phyloP scores from a whole-genome alignment of 2,329 filamentous ascomycete species.

The Penicillium brevicompactum region DNA sequence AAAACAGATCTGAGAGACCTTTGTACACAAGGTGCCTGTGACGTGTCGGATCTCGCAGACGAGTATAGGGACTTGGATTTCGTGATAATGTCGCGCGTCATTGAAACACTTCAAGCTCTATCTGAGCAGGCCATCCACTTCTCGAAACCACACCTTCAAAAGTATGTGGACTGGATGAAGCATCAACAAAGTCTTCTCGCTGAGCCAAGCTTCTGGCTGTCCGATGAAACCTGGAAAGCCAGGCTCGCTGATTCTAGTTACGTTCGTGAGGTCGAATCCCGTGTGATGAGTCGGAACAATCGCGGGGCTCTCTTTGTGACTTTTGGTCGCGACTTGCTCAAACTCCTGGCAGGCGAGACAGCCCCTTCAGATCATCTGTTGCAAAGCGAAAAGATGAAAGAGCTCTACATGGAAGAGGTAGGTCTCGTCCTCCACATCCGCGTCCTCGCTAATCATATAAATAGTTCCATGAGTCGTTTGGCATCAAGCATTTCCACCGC shows the following conservation, averaged over 20 bases:
- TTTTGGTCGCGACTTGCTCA: neutral
- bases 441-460: neutral
- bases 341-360: constrained; percentile 1
- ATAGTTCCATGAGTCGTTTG: neutral
- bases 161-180: constrained; percentile 13
- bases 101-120: neutral
- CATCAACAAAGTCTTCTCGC: neutral
- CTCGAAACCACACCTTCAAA: constrained; percentile 2
- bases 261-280: neutral
- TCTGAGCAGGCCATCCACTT: neutral
- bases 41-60: neutral
- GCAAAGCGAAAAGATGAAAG: neutral
- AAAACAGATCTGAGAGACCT: neutral
- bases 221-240: neutral
- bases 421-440: neutral
- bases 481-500: neutral
- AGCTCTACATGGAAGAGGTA: constrained; percentile 8
- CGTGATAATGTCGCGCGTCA: neutral
- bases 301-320: neutral
- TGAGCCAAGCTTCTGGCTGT: neutral
- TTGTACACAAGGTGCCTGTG: neutral
- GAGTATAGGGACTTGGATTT: neutral
- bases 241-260: neutral
- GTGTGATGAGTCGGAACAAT: neutral
- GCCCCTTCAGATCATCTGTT: constrained; percentile 2